These are phyloP conservation scores for Aechmea fasciata DNA, from an alignment of 176 grass and related monocot species.

Conservation along the genomic window DNA sequence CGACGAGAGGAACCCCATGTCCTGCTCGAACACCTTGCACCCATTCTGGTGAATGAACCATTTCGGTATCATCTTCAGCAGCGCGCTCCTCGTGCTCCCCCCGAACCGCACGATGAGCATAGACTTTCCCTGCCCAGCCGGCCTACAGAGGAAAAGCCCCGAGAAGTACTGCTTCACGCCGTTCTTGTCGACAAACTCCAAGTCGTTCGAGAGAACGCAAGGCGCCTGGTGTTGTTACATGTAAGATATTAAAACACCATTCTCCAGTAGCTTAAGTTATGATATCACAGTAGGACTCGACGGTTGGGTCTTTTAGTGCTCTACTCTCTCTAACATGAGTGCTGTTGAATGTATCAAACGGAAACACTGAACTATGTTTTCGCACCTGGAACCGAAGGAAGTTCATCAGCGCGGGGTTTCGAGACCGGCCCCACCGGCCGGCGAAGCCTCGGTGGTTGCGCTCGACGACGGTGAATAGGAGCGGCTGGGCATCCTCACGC, in stretches of 20 bases:
- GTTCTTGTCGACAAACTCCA: conserved; percentile 50
- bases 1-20: conserved; percentile 96
- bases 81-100: conserved; percentile 16
- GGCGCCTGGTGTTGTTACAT: conserved; percentile 28
- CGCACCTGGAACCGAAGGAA: conserved; percentile 46
- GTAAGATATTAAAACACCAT: too few relatives aligned
- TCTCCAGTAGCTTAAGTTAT: too few relatives aligned
- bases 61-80: conserved; percentile 27
- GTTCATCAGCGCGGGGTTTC: conserved; percentile 32
- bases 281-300: too few relatives aligned
- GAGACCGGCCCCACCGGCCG: conserved; percentile 41
- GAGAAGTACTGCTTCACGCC: conserved; percentile 48
- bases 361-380: too few relatives aligned
- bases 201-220: conserved; percentile 63
- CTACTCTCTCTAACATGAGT: too few relatives aligned
- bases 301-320: too few relatives aligned
- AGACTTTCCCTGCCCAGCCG: conserved; percentile 65
- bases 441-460: conserved; percentile 55
- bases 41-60: conserved; percentile 90
- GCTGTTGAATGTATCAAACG: too few relatives aligned
- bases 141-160: conserved; percentile 77
- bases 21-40: conserved; percentile 88
- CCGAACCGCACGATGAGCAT: conserved; percentile 83
- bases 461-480: conserved; percentile 68
- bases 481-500: conserved; percentile 79